phyloP scores from a whole-genome alignment of 2,329 filamentous ascomycete species.

The Elsinoe fawcettii region DNA sequence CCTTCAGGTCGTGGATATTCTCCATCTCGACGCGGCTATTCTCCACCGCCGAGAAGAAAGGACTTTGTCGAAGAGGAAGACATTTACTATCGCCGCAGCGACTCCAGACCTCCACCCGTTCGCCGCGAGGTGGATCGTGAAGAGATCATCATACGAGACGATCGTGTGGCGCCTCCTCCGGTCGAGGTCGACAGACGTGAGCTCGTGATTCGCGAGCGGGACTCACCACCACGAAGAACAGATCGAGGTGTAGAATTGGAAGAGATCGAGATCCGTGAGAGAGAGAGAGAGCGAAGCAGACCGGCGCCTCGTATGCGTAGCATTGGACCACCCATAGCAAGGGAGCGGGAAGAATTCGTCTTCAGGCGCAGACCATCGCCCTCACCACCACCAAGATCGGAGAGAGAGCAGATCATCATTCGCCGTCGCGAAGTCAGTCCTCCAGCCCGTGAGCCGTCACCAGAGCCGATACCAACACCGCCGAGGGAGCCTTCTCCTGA shows the following conservation, averaged over 20 bases:
- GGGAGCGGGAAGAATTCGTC: conserved; percentile 31
- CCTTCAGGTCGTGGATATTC: not conserved
- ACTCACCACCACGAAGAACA: conserved; percentile 14
- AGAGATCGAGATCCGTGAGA: conserved; percentile 32
- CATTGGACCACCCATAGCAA: conserved; percentile 30
- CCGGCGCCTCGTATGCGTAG: conserved; percentile 26
- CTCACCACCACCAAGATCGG: conserved; percentile 26
- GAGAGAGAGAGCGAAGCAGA: conserved; percentile 31
- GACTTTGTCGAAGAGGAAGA: conserved; percentile 28
- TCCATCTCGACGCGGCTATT: conserved; percentile 20
- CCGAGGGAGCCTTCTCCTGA: conserved; percentile 47
- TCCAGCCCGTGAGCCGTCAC: conserved; percentile 26
- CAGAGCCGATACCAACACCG: conserved; percentile 19
- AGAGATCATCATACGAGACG: conserved; percentile 19
- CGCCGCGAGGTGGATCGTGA: conserved; percentile 19
- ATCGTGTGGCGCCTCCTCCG: conserved; percentile 17
- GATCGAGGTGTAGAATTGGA: conserved; percentile 22
- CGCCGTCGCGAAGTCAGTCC: conserved; percentile 35
- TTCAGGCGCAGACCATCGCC: conserved; percentile 30
- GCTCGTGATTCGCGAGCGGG: conserved; percentile 30
- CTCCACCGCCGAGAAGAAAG: conserved; percentile 13
- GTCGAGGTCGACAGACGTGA: conserved; percentile 34
- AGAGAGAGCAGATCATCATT: conserved; percentile 41
- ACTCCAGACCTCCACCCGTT: conserved; percentile 16
- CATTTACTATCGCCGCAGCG: conserved; percentile 29